Evolutionary conservation across 2,329 filamentous ascomycete genomes (phyloP), one percentile per base, ranked within the genome.

Genomic region (Beauveria medogensis): DNA sequence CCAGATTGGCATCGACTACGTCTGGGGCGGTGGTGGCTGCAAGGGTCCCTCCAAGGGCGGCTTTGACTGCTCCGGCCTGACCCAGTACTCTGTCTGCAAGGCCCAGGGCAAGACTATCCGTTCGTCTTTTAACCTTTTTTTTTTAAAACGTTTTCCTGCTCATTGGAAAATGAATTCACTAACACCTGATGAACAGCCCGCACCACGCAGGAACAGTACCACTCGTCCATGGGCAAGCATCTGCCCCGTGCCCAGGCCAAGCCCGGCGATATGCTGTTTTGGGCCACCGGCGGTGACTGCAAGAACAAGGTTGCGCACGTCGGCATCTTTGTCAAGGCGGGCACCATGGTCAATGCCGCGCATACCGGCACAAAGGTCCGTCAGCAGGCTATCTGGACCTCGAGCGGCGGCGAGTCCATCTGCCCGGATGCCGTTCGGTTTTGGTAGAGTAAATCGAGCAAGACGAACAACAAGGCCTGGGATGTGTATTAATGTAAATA

Each of bases 381-480:
- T 12, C 59, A 65, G 50, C 64, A 65, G 63, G 24, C 53, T 14
- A 63, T 65, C 47, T 65, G 64, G 64, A 65, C 63, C 24, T 64
- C 64, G 7, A 52, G 22, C 50, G 64, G 64, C 28, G 64, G 61
- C 55, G 47, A 59, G 43, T 55, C 40, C 28, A 65, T 64, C 53
- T 65, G 64, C 60, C 64, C 64, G 20, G 61, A 64, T 28, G 64
- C 59, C n/a, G 64, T 64, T 8, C 60, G 64, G n/a, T 65, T 65
- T 59, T 65, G 64, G 64, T 65, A 68, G 55, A 44, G 43, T 7
- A 10, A 10, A 22, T 22, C 9, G 50, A n/a, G 5, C 6, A 5
- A 26, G 20, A 18, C 5, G 9, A 28, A 37, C 1, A 53, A 20
- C 3, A 12, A 24, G n/a, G 47, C 30, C 4, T 12, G 5, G 28